A percentile compares a stretch with the other conserved stretches of the same genome.
Evolutionary conservation across 768 basidiomycete species (phyloP).

Genomic region (Trametes maxima): DNA sequence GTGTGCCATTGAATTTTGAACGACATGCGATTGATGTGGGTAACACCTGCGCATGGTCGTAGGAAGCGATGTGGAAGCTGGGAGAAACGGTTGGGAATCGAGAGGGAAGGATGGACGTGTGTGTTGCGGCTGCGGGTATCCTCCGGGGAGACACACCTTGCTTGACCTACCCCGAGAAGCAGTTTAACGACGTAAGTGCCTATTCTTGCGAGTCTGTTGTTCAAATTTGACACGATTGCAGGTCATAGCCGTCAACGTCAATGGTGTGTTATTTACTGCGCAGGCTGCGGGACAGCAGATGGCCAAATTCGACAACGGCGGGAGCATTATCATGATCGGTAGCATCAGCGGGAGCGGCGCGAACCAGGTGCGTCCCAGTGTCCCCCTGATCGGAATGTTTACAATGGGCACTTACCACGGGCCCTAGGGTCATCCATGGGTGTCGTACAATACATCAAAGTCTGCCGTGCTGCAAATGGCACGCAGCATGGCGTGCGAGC

Average conservation of each 20-base stretch:
- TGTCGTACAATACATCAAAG: slow-evolving; percentile 67
- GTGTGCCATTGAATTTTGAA: slow-evolving; percentile 25
- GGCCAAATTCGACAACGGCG: slow-evolving; percentile 37
- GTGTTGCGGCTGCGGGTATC: slow-evolving; percentile 78
- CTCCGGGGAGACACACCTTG: slow-evolving; percentile 56
- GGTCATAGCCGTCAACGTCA: slow-evolving; percentile 68
- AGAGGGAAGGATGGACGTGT: slow-evolving; percentile 74
- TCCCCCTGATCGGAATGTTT: background rate
- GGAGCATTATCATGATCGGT: slow-evolving; percentile 46
- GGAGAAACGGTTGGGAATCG: slow-evolving; percentile 61
- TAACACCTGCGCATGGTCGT: no score
- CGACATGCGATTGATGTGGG: no score
- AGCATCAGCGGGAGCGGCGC: slow-evolving; percentile 54
- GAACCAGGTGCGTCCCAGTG: slow-evolving; percentile 52
- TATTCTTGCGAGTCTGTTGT: background rate
- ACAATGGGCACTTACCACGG: slow-evolving; percentile 30
- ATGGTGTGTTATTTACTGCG: slow-evolving; percentile 39
- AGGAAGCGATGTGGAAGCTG: slow-evolving; percentile 49
- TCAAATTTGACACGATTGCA: slow-evolving; percentile 25
- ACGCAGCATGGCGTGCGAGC: slow-evolving; percentile 78
- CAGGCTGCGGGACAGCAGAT: slow-evolving; percentile 41
- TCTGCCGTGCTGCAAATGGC: slow-evolving; percentile 75
- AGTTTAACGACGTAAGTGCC: slow-evolving; percentile 59
- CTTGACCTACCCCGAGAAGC: slow-evolving; percentile 62
- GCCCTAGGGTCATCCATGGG: slow-evolving; percentile 39